Evolutionary conservation across 1,284 basidiomycete species (phyloP).

Genomic region (Gomphus bonarii): DNA sequence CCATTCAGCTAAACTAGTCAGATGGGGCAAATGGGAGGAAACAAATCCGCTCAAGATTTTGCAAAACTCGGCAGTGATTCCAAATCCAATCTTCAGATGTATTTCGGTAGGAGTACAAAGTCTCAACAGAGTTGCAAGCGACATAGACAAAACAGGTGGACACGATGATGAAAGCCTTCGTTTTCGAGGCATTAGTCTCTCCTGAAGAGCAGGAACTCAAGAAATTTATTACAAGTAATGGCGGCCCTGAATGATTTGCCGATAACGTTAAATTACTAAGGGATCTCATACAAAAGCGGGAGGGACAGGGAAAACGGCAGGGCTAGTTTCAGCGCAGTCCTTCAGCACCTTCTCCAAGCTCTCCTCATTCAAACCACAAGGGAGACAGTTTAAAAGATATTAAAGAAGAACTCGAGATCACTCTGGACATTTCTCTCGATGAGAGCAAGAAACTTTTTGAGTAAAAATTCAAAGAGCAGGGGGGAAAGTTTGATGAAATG

Average conservation of each 20-base stretch:
- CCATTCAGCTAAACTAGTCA: not conserved
- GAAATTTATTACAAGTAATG: constrained; percentile 5
- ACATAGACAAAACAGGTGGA: constrained; percentile 1
- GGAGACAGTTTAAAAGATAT: not conserved
- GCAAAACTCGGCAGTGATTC: not conserved
- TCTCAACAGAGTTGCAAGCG: not conserved
- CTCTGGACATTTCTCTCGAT: not conserved
- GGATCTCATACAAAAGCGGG: not conserved
- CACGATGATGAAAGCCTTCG: constrained; percentile 8
- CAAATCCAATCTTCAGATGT: not conserved
- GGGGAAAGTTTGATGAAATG: not conserved
- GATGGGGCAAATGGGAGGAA: not conserved
- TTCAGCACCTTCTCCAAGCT: too few relatives aligned
- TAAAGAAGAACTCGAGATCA: not conserved
- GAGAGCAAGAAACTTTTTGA: not conserved
- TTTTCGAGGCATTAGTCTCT: constrained; percentile 11
- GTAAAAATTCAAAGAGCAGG: constrained; percentile 1
- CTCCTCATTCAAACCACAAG: not conserved
- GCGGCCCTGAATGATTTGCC: constrained; percentile 9
- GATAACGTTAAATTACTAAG: constrained; percentile 7
- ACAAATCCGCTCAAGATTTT: not conserved
- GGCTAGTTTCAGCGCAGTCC: too few relatives aligned
- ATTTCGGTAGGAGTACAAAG: not conserved
- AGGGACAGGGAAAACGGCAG: not conserved
- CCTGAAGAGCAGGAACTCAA: constrained; percentile 12